A percentile compares a stretch with the other conserved stretches of the same genome.
Evolutionary conservation across 495 filamentous ascomycete genomes (phyloP).

Genomic region (Entonaema liquescens): DNA sequence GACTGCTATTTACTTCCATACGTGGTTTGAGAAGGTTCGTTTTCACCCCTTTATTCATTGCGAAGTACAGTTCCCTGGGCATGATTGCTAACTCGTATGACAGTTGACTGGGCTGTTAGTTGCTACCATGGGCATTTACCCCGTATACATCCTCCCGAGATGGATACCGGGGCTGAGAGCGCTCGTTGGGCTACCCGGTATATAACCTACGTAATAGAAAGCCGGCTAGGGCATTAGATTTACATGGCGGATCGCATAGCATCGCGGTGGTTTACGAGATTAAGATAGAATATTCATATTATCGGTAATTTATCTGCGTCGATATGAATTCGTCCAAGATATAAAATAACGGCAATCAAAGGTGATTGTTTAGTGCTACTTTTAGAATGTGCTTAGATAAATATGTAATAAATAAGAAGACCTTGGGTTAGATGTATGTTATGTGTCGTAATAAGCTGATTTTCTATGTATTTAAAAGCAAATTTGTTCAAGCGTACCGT

Average conservation of each 20-base stretch:
- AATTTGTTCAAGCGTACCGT: too few species aligned
- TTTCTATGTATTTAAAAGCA: too few species aligned
- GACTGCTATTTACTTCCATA: slow-evolving; percentile 98
- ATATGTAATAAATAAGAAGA: too few species aligned
- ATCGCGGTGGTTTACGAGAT: slow-evolving; percentile 9
- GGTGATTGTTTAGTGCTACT: too few species aligned
- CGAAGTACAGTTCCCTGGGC: background rate
- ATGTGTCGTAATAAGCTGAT: too few species aligned
- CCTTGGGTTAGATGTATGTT: too few species aligned
- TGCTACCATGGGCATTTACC: slow-evolving; percentile 72
- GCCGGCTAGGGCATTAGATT: background rate
- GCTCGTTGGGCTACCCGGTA: slow-evolving; percentile 79
- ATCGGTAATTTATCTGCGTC: slow-evolving; percentile 7
- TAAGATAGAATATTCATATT: slow-evolving; percentile 9
- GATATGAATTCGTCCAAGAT: background rate
- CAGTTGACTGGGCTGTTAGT: slow-evolving; percentile 78
- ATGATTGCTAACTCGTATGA: background rate
- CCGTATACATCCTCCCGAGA: slow-evolving; percentile 80
- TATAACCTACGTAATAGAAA: slow-evolving; percentile 45
- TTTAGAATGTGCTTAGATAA: too few species aligned
- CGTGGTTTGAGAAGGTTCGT: slow-evolving; percentile 94
- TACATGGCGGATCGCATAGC: slow-evolving; percentile 1
- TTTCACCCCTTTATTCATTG: slow-evolving; percentile 5
- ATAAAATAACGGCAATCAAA: background rate
- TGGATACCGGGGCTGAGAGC: slow-evolving; percentile 67